Evolutionary conservation across 2,329 filamentous ascomycete species (phyloP), one percentile per base, ranked within the genome.

Genomic region (Apiospora koreana): DNA sequence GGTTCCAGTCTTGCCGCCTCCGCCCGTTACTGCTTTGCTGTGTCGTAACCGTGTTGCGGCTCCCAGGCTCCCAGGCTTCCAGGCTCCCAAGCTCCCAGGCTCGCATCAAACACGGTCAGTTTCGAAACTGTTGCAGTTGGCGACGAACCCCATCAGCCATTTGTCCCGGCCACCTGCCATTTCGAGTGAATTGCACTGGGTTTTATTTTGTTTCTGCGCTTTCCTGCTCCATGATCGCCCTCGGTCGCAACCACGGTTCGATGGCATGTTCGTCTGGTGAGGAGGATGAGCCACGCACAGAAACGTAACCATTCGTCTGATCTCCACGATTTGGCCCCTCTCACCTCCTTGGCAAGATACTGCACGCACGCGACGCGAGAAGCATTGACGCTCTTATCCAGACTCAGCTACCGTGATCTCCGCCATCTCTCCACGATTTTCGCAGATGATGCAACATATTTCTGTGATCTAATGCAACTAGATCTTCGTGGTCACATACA

Each of bases 91-190:
- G 18, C 28, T 62, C 54, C 54, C 18, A 38, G 31, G 31, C 31
- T 62, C 54, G 54, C 28, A 62, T 62, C 54, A 62, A 62, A 62
- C 54, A 12, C 31, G 28, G 54, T 9, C 31, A 62, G 54, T 62
- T 62, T 62, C 54, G 54, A 62, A 62, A 62, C 54, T 62, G 54
- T 62, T 38, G 54, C 54, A 62, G 18, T 62, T 62, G 28, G 54
- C 31, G 31, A 38, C 54, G 54, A 38, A 58, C 28, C 45, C 45
- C 45, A 48, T 23, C 45, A 48, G 35, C 25, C 25, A 35, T 28
- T 35, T 2, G 14, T 16, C 50, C 50, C 25, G 50, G 50, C 14
- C 25, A 54, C 23, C 25, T 54, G 25, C 50, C 54, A 38, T n/a
- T 38, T 62, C 10, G 31, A 62, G 54, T 12, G 54, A 35, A n/a